Percentiles rank a stretch among this genome's conserved stretches.
Evolutionary conservation across 805 yeast species (phyloP).

Genomic region (Barnettozyma wickerhamii): DNA sequence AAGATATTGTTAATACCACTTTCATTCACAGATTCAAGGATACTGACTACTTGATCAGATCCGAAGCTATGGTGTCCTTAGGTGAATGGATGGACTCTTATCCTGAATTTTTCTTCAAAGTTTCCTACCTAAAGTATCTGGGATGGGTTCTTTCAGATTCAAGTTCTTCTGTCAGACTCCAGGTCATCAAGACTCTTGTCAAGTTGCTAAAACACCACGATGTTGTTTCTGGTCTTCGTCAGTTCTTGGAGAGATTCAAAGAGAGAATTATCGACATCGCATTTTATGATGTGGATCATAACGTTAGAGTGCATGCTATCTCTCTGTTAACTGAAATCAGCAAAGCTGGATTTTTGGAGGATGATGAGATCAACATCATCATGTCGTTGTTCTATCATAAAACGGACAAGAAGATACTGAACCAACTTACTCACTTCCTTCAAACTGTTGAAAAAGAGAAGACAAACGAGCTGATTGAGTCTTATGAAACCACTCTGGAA

Average conservation of each 20-base stretch:
- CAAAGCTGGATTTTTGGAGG: slow-evolving; percentile 59
- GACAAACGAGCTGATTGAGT: slow-evolving; percentile 34
- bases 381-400: slow-evolving; percentile 37
- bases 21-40: slow-evolving; percentile 80
- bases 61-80: slow-evolving; percentile 58
- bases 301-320: slow-evolving; percentile 49
- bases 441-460: slow-evolving; percentile 38
- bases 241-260: slow-evolving; percentile 73
- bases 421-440: slow-evolving; percentile 55
- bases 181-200: slow-evolving; percentile 53
- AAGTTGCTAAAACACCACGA: slow-evolving; percentile 42
- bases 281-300: slow-evolving; percentile 47
- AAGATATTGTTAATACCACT: slow-evolving; percentile 61
- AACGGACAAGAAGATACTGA: slow-evolving; percentile 27
- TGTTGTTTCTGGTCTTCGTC: slow-evolving; percentile 64
- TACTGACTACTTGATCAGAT: slow-evolving; percentile 65
- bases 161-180: slow-evolving; percentile 53
- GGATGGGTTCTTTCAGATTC: slow-evolving; percentile 86
- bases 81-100: slow-evolving; percentile 68
- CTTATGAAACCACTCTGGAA: slow-evolving; percentile 30
- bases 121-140: slow-evolving; percentile 66
- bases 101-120: slow-evolving; percentile 70
- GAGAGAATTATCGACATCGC: slow-evolving; percentile 62
- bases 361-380: slow-evolving; percentile 45
- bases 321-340: slow-evolving; percentile 51